These are phyloP conservation scores for Fomitopsis schrenkii DNA, from an alignment of 1,284 basidiomycete species.

Conservation along the genomic window DNA sequence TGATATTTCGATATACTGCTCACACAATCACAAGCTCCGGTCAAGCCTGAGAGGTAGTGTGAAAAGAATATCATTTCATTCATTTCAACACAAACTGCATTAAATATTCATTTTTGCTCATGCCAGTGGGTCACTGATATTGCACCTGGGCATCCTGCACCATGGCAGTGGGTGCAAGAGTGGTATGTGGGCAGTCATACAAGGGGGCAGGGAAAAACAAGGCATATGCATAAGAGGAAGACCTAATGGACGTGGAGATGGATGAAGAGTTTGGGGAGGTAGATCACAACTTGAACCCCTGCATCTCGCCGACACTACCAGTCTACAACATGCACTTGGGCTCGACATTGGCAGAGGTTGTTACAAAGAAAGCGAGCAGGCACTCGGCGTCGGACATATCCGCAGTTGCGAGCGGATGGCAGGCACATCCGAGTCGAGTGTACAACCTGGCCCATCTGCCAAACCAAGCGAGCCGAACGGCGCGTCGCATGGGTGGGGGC, in stretches of 20 bases:
- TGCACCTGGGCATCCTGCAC: too few relatives aligned
- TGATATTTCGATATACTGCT: too few relatives aligned
- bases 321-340: constrained; percentile 31
- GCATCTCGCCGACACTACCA: constrained; percentile 26
- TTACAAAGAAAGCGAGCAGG: constrained; percentile 7
- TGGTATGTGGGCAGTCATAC: constrained; percentile 90
- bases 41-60: too few relatives aligned
- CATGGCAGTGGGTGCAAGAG: constrained; percentile 88
- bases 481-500: constrained; percentile 63
- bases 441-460: constrained; percentile 18
- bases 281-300: constrained; percentile 23
- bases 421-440: constrained; percentile 11
- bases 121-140: too few relatives aligned
- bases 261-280: constrained; percentile 5
- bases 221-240: neutral
- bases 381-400: constrained; percentile 6
- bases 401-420: constrained; percentile 2
- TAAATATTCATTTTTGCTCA: too few relatives aligned
- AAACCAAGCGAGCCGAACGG: constrained; percentile 63
- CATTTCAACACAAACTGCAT: too few relatives aligned
- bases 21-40: too few relatives aligned
- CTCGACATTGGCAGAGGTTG: constrained; percentile 21
- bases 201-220: constrained; percentile 22
- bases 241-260: neutral
- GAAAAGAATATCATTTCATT: too few relatives aligned